These are phyloP conservation scores for Solanum corneliomulleri DNA, from an alignment of 257 asterid genomes.

Conservation along the genomic window DNA sequence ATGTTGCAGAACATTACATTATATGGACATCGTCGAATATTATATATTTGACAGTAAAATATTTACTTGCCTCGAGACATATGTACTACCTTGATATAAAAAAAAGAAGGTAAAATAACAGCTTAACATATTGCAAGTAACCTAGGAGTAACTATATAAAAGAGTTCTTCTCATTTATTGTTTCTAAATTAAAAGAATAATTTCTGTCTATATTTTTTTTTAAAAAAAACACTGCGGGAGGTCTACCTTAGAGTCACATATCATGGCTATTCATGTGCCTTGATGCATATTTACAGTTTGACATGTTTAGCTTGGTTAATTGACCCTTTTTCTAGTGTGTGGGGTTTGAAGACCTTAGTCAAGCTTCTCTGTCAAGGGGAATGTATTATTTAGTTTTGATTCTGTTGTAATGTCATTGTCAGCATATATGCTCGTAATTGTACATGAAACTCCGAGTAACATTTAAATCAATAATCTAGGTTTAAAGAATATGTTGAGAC, in stretches of 20 bases:
- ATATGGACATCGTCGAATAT: not conserved
- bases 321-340: not conserved
- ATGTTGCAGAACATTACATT: not conserved
- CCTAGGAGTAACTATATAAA: not conserved
- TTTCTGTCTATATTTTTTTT: not conserved
- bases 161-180: not conserved
- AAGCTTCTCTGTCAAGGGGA: not conserved
- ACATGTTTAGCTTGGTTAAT: not conserved
- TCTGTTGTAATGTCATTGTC: not conserved
- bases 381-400: not conserved
- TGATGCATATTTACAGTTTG: not conserved
- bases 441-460: not conserved
- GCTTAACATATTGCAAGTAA: not conserved
- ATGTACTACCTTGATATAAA: not conserved
- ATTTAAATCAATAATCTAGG: not conserved
- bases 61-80: not conserved
- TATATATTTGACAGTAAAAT: not conserved
- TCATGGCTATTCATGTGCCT: not conserved
- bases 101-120: not conserved
- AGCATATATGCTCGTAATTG: not conserved
- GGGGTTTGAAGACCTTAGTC: not conserved
- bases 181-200: not conserved
- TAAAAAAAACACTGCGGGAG: not conserved
- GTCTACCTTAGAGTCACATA: not conserved
- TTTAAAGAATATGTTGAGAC: not conserved